Evolutionary conservation across 345 rosid genomes (phyloP).

Genomic region (Microcos paniculata): DNA sequence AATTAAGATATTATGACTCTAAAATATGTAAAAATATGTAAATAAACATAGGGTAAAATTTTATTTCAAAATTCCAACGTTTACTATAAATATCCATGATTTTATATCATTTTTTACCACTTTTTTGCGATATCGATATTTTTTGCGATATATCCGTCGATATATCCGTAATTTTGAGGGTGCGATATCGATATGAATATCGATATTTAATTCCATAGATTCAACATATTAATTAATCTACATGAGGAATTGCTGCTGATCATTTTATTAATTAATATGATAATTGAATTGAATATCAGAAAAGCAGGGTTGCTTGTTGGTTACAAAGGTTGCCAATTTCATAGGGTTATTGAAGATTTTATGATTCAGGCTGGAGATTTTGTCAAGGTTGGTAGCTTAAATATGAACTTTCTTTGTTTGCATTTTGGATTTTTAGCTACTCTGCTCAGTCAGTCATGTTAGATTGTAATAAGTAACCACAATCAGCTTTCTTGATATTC

Average conservation of each 20-base stretch:
- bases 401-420: not conserved
- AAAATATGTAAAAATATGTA: no score
- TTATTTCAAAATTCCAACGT: no score
- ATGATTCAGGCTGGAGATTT: constrained; percentile 99
- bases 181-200: no score
- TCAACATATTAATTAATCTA: not conserved
- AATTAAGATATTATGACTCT: no score
- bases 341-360: constrained; percentile 92
- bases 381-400: constrained; percentile 55
- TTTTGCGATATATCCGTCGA: no score
- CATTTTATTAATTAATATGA: no score
- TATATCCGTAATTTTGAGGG: no score
- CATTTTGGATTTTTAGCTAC: not conserved
- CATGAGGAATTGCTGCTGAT: not conserved
- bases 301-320: constrained; percentile 90
- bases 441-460: not conserved
- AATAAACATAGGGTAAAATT: no score
- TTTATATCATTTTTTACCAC: no score
- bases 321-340: constrained; percentile 89
- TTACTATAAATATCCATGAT: no score
- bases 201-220: no score
- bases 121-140: no score
- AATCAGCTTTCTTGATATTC: not conserved
- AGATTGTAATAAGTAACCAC: not conserved
- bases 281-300: constrained; percentile 39